Evolutionary conservation across 2,329 filamentous ascomycete species (phyloP), one percentile per base, ranked within the genome.

Genomic region (Basipetospora sp.): DNA sequence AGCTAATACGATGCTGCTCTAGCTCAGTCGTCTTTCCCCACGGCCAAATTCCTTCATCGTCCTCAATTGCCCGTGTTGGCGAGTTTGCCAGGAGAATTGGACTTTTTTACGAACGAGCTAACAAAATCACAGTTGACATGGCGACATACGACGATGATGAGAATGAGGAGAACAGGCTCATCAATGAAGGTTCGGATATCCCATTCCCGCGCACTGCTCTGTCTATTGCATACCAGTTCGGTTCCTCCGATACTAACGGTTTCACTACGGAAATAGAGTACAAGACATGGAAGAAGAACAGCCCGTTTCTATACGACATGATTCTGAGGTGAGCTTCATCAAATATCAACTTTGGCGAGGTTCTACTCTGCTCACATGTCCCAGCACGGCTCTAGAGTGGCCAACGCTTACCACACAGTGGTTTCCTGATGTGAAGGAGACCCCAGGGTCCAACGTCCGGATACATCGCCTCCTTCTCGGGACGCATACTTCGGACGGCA

Each of bases 201-300:
- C 17, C 14, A 16, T 31, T 27, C 4, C 14, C 26, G n/a, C 16
- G 8, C 8, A 25, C 11, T 10, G 2, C 17, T 19, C 25, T 15
- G 20, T 31, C 6, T 13, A 16, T 13, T 13, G 13, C n/a, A n/a
- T n/a, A n/a, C n/a, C n/a, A n/a, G n/a, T n/a, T n/a, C n/a, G n/a
- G n/a, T n/a, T n/a, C n/a, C n/a, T n/a, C n/a, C n/a, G n/a, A n/a
- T n/a, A n/a, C n/a, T n/a, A n/a, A n/a, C n/a, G n/a, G n/a, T n/a
- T n/a, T 33, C 16, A 33, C 16, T 5, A 20, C 8, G n/a, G 4
- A 15, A 8, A 15, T 50, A 86, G 90, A 98, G 58, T 98, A 98
- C 73, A 98, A 98, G 60, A 94, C 88, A 47, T 98, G 90, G 90
- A 98, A 98, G 71, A 98, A 98, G 69, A 98, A 98, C 62, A 85